Evolutionary conservation across 2,329 filamentous ascomycete species (phyloP), one percentile per base, ranked within the genome.

Genomic region (Botrytis squamosa): DNA sequence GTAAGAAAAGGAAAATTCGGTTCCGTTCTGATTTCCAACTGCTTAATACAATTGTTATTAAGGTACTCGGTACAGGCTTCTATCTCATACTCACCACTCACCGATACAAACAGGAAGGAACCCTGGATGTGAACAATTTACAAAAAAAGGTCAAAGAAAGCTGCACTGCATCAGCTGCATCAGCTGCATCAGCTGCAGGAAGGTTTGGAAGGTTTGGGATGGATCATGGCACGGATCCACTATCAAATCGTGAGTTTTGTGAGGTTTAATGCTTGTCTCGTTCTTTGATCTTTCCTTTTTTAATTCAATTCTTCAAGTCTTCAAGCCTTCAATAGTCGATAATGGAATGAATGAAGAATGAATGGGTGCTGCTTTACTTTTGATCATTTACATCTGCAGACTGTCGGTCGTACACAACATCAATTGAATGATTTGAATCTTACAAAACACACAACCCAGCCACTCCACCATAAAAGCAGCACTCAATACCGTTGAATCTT

Each of bases 101-200:
- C 52, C n/a, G 52, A 40, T 36, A 59, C 36, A 18, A 44, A 70
- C n/a, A 70, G 52, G 67, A 70, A 70, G 38, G 36, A 44, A 70
- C 52, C 67, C 52, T 70, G 67, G 33, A 70, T 38, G 16, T 12
- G 33, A 52, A 66, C 29, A 66, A 66, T 65, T 33, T 65, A 65
- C 62, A 16, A 14, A 36, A 16, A 52, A 7, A n/a, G 49, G 42
- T n/a, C 29, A 29, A 29, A 29, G 44, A n/a, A 49, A 49, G 64
- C 10, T 42, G 40, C 36, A 38, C 20, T 14, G 10, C 64, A 52
- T 52, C 49, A 52, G 49, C 49, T 52, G 49, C 49, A 52, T 33
- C 36, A 36, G 18, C 18, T 12, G 18, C 63, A 49, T 49, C 46
- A 49, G 46, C 46, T 49, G 49, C 25, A 52, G n/a, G 49, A 52